Percentiles rank a stretch among this genome's conserved stretches.
These are phyloP conservation scores for Hyphodiscus sp. DNA, from an alignment of 2,329 filamentous ascomycete species.

Conservation along the genomic window DNA sequence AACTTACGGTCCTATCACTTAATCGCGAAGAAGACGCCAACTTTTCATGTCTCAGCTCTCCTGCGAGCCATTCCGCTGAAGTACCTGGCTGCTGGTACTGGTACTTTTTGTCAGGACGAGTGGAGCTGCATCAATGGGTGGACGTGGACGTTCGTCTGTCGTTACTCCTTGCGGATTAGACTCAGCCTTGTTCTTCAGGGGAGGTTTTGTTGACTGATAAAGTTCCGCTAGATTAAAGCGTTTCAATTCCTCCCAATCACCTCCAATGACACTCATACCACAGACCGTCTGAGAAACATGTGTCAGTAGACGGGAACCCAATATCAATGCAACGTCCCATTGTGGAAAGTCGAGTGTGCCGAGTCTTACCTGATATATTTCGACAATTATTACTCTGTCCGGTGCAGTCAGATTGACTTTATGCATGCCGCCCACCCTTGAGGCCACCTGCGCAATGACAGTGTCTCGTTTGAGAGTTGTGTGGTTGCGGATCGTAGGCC, in stretches of 20 bases:
- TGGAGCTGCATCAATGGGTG: not conserved
- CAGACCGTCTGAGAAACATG: conserved; percentile 53
- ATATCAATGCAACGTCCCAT: conserved; percentile 13
- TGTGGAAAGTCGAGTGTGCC: conserved; percentile 1
- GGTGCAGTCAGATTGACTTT: conserved; percentile 73
- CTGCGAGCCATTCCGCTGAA: not conserved
- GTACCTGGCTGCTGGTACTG: not conserved
- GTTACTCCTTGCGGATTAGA: conserved; percentile 19
- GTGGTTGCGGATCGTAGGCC: conserved; percentile 70
- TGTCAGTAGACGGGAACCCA: conserved; percentile 12
- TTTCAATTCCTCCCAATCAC: conserved; percentile 66
- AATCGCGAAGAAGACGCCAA: not conserved
- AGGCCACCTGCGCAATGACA: conserved; percentile 63
- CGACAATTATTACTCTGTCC: conserved; percentile 72
- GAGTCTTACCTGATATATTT: conserved; percentile 66
- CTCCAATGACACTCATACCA: conserved; percentile 69
- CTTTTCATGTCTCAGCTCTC: not conserved
- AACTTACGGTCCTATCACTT: not conserved
- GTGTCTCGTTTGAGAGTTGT: conserved; percentile 58
- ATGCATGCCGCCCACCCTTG: conserved; percentile 48
- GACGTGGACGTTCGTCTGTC: conserved; percentile 18
- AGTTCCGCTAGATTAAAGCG: conserved; percentile 74
- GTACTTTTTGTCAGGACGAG: too few relatives aligned
- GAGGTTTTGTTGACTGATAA: conserved; percentile 37
- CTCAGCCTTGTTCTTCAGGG: conserved; percentile 5